These are phyloP conservation scores for Ceratocystis diversiconidia DNA, from an alignment of 2,329 filamentous ascomycete species.

Conservation along the genomic window DNA sequence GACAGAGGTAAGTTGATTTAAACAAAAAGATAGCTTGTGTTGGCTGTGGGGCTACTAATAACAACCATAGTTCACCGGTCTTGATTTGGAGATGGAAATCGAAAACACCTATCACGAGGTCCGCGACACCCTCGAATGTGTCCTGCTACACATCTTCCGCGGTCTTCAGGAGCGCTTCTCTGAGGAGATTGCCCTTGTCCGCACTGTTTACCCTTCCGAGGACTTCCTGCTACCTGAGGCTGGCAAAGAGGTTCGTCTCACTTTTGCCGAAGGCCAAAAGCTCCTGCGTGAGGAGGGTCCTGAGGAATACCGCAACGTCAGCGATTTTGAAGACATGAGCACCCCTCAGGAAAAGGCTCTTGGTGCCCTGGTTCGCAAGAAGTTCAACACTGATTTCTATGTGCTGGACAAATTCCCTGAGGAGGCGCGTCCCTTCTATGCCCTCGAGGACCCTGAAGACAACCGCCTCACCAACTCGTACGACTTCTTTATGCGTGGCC, in stretches of 20 bases:
- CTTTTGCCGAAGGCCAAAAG: constrained; percentile 63
- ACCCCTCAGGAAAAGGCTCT: constrained; percentile 81
- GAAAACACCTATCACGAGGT: constrained; percentile 66
- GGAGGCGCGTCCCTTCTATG: constrained; percentile 79
- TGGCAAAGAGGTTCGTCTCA: constrained; percentile 61
- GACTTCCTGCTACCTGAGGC: constrained; percentile 60
- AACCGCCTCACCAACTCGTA: constrained; percentile 51
- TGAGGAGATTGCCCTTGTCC: constrained; percentile 58
- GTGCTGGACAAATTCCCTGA: constrained; percentile 93
- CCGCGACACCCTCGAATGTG: constrained; percentile 53
- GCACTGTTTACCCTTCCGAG: constrained; percentile 61
- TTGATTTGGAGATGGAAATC: constrained; percentile 85
- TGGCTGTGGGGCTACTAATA: not conserved
- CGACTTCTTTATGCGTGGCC: constrained; percentile 83
- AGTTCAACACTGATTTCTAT: constrained; percentile 93
- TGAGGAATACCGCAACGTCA: constrained; percentile 50
- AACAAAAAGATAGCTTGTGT: constrained; percentile 15
- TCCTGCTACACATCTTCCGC: constrained; percentile 67
- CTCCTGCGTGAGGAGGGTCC: constrained; percentile 63
- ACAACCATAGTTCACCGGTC: constrained; percentile 52
- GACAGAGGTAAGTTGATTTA: constrained; percentile 40
- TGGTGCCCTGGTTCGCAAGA: constrained; percentile 69
- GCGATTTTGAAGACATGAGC: constrained; percentile 64
- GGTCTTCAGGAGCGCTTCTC: constrained; percentile 53
- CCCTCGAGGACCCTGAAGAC: constrained; percentile 60